Percentiles rank a stretch among this genome's conserved stretches.
Conservation (phyloP, 1,284 basidiomycete species). For the Calocybe gambosa region DNA sequence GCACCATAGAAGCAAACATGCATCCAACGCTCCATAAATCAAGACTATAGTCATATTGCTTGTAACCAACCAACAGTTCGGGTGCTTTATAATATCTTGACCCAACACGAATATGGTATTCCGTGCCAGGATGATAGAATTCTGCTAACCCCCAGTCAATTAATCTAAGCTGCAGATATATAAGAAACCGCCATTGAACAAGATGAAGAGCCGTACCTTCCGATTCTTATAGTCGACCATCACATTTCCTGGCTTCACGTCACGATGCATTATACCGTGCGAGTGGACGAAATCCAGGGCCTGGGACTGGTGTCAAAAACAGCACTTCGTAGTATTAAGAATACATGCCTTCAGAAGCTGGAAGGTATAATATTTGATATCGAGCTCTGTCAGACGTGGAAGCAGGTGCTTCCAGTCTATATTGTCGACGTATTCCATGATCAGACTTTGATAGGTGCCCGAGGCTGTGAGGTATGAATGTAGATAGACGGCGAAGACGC, state of each 20-base stretch:
- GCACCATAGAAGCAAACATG: constrained; percentile 83
- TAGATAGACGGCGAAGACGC: background rate
- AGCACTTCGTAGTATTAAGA: background rate
- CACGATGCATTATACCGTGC: constrained; percentile 86
- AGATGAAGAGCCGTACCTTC: constrained; percentile 41
- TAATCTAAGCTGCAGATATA: constrained; percentile 52
- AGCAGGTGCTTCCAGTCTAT: constrained; percentile 82
- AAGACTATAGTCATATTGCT: constrained; percentile 79
- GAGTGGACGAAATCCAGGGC: constrained; percentile 88
- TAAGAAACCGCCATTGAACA: constrained; percentile 3
- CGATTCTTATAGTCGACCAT: constrained; percentile 84
- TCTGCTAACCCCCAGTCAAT: constrained; percentile 94
- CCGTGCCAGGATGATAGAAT: constrained; percentile 84
- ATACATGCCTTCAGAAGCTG: constrained; percentile 69
- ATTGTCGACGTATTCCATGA: constrained; percentile 84
- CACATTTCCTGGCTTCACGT: constrained; percentile 89
- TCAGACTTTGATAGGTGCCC: constrained; percentile 76
- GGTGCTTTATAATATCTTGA: constrained; percentile 89
- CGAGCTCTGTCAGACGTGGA: constrained; percentile 68
- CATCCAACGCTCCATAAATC: constrained; percentile 90
- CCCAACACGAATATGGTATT: constrained; percentile 88
- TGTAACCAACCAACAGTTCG: constrained; percentile 82
- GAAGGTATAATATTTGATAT: constrained; percentile 82
- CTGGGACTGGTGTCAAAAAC: constrained; percentile 25
- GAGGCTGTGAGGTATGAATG: constrained; percentile 24